A percentile compares a stretch with the other conserved stretches of the same genome.
Evolutionary conservation across 1,284 basidiomycete genomes (phyloP).

Genomic region (Ceratobasidium sp.): DNA sequence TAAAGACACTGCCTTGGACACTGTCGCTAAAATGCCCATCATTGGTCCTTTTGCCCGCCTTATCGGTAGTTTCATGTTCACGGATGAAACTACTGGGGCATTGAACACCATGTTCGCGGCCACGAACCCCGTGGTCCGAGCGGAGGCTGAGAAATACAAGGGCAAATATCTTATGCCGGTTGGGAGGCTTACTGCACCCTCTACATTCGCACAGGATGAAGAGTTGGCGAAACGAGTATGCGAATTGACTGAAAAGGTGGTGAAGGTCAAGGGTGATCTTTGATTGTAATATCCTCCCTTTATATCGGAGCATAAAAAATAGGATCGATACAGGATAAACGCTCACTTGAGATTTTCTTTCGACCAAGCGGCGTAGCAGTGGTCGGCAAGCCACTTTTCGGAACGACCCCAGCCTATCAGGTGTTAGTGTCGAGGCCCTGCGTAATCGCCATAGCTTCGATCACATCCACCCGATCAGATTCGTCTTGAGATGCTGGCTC

Average conservation of each 20-base stretch:
- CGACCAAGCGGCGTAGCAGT: too few species aligned
- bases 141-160: slow-evolving; percentile 44
- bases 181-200: slow-evolving; percentile 39
- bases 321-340: too few species aligned
- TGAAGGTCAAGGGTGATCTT: background rate
- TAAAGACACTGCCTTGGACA: background rate
- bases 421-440: too few species aligned
- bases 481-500: too few species aligned
- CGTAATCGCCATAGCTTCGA: too few species aligned
- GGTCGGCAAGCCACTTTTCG: too few species aligned
- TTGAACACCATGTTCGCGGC: slow-evolving; percentile 48
- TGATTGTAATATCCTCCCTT: too few species aligned
- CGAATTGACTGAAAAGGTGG: slow-evolving; percentile 41
- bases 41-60: background rate
- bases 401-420: too few species aligned
- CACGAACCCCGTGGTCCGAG: slow-evolving; percentile 46
- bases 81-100: slow-evolving; percentile 46
- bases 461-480: too few species aligned
- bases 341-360: too few species aligned
- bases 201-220: slow-evolving; percentile 36
- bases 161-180: slow-evolving; percentile 47
- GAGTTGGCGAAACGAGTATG: slow-evolving; percentile 41
- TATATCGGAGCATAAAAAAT: too few species aligned
- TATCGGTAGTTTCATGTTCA: slow-evolving; percentile 25
- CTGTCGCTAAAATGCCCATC: background rate